phyloP scores from a whole-genome alignment of 2,329 filamentous ascomycete species.

The Ophiostoma populinum region DNA sequence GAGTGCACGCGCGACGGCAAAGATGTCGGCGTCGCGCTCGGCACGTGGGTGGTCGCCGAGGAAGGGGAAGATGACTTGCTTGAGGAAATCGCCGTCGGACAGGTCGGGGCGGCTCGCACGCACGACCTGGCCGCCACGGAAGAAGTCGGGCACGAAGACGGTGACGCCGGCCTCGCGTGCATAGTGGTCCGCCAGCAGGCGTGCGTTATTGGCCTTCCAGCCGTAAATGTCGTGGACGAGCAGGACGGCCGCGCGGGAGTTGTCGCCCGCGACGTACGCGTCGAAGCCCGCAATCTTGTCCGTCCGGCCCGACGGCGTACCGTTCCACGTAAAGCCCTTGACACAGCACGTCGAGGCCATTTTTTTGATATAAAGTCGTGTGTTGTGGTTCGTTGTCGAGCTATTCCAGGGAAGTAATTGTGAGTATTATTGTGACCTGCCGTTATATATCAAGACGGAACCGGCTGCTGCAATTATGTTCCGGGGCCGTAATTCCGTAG shows the following conservation, averaged over 20 bases:
- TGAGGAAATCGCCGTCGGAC: constrained; percentile 13
- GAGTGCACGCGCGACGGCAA: constrained; percentile 20
- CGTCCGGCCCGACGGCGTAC: constrained; percentile 20
- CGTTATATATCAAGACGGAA: too few relatives aligned
- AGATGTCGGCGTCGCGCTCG: constrained; percentile 22
- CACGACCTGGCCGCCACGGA: constrained; percentile 18
- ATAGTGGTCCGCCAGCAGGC: constrained; percentile 30
- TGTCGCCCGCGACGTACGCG: constrained; percentile 24
- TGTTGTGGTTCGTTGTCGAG: too few relatives aligned
- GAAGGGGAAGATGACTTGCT: constrained; percentile 19
- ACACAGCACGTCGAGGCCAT: constrained; percentile 19
- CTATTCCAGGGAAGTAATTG: too few relatives aligned
- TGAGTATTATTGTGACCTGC: too few relatives aligned
- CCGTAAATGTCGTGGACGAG: constrained; percentile 34
- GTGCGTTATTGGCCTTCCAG: constrained; percentile 29
- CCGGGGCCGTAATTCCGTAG: too few relatives aligned
- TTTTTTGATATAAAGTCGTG: too few relatives aligned
- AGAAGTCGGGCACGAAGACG: constrained; percentile 33
- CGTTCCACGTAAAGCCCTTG: constrained; percentile 21
- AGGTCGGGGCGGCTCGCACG: constrained; percentile 10
- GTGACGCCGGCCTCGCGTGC: constrained; percentile 25
- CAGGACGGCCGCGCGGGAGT: constrained; percentile 25
- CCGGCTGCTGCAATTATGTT: too few relatives aligned
- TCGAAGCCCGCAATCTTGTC: constrained; percentile 21
- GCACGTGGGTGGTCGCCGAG: constrained; percentile 22